phyloP scores from a whole-genome alignment of 768 basidiomycete species.

The Tylopilus felleus region DNA sequence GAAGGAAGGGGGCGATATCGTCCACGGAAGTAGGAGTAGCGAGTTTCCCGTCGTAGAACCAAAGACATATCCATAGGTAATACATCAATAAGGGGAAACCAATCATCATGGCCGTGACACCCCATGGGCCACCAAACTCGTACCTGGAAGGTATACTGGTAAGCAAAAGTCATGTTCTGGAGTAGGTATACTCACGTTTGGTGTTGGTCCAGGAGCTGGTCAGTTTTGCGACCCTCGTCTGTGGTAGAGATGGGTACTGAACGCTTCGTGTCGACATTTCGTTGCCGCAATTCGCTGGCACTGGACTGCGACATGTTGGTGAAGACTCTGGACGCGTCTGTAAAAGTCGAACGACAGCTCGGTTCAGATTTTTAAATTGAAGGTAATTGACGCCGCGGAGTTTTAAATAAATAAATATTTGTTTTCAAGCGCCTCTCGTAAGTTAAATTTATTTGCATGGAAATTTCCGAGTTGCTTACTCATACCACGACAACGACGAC shows the following conservation, averaged over 20 bases:
- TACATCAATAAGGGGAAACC: slow-evolving; percentile 97
- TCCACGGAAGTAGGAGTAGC: slow-evolving; percentile 63
- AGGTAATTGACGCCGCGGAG: slow-evolving; percentile 6
- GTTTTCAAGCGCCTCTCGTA: slow-evolving; percentile 24
- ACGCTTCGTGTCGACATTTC: slow-evolving; percentile 17
- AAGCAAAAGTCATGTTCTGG: neutral
- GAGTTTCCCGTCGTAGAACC: slow-evolving; percentile 89
- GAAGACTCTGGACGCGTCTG: too few relatives aligned
- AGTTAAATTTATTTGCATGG: neutral
- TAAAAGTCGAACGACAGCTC: slow-evolving; percentile 11
- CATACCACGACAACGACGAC: slow-evolving; percentile 20
- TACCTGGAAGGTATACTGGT: slow-evolving; percentile 49
- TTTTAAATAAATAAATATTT: neutral
- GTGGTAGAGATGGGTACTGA: slow-evolving; percentile 40
- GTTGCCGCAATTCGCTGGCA: slow-evolving; percentile 30
- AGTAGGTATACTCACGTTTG: slow-evolving; percentile 40
- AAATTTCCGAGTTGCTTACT: slow-evolving; percentile 5
- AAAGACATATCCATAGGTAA: slow-evolving; percentile 96
- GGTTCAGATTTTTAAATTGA: slow-evolving; percentile 8
- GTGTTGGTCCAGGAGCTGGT: slow-evolving; percentile 72
- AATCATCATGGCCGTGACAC: slow-evolving; percentile 89
- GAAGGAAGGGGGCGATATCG: slow-evolving; percentile 75
- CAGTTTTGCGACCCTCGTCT: slow-evolving; percentile 69
- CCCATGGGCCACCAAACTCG: slow-evolving; percentile 95
- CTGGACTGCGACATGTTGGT: slow-evolving; percentile 27